Conservation (phyloP, 208 protist species). For the Crithidia fasciculata region DNA sequence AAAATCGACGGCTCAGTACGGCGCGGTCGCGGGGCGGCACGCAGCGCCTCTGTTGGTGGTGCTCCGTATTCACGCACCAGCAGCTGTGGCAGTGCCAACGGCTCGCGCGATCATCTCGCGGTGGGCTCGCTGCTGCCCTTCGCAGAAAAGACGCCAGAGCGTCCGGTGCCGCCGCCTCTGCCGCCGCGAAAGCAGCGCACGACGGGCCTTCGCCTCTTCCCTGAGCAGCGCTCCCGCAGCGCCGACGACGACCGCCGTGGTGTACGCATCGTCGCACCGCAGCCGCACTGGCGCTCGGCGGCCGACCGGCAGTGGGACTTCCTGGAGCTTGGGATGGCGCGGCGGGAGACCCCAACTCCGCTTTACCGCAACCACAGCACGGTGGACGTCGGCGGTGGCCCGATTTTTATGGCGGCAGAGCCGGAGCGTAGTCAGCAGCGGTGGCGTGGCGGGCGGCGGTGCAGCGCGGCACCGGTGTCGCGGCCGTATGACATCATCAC, state of each 20-base stretch:
- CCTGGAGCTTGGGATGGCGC: slow-evolving; percentile 42
- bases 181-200: slow-evolving; percentile 41
- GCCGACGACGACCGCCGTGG: slow-evolving; percentile 45
- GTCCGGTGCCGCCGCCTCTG: slow-evolving; percentile 56
- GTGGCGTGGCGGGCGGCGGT: slow-evolving; percentile 47
- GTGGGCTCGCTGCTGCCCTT: slow-evolving; percentile 56
- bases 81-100: slow-evolving; percentile 8
- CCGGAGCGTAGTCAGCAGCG: slow-evolving; percentile 11
- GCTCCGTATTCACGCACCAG: slow-evolving; percentile 16
- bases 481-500: slow-evolving; percentile 79
- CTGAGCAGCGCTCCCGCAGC: slow-evolving; percentile 39
- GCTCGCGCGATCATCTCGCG: slow-evolving; percentile 39
- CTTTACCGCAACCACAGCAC: slow-evolving; percentile 57
- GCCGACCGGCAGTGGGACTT: slow-evolving; percentile 56
- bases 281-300: slow-evolving; percentile 57
- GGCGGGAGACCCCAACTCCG: slow-evolving; percentile 12
- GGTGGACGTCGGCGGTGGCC: slow-evolving; percentile 30
- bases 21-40: background rate
- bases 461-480: slow-evolving; percentile 28
- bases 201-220: slow-evolving; percentile 57
- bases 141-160: slow-evolving; percentile 44
- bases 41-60: background rate
- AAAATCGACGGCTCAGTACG: background rate
- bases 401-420: background rate
- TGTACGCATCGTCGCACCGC: slow-evolving; percentile 66